phyloP scores from a whole-genome alignment of 352 stramenopile species.

The Pythium dissimile region DNA sequence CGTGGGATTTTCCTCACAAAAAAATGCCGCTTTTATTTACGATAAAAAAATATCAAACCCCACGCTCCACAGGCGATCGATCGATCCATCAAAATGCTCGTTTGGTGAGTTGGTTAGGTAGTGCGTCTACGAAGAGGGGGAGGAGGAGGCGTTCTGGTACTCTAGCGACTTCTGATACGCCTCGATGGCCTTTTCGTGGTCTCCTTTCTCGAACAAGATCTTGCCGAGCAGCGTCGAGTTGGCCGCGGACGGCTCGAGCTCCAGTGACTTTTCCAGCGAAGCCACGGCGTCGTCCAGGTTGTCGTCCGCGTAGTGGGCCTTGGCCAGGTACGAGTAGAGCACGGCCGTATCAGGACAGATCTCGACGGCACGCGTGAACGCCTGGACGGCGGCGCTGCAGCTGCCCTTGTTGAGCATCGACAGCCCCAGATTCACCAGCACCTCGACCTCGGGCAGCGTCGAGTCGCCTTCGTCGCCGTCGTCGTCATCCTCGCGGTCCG shows the following conservation, averaged over 20 bases:
- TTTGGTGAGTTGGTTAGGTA: no score
- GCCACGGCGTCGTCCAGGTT: slow-evolving; percentile 74
- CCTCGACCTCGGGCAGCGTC: slow-evolving; percentile 72
- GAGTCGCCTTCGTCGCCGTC: slow-evolving; percentile 66
- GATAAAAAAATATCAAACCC: no score
- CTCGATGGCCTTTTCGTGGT: slow-evolving; percentile 83
- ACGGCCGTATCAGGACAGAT: slow-evolving; percentile 69
- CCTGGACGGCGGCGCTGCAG: slow-evolving; percentile 68
- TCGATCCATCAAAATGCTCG: not conserved
- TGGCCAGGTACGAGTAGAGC: slow-evolving; percentile 76
- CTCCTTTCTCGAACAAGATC: slow-evolving; percentile 85
- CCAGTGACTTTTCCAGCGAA: slow-evolving; percentile 59
- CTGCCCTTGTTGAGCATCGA: slow-evolving; percentile 84
- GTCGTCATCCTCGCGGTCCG: slow-evolving; percentile 25
- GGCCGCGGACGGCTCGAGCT: slow-evolving; percentile 71
- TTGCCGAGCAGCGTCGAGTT: slow-evolving; percentile 85
- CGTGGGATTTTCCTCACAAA: no score
- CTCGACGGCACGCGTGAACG: slow-evolving; percentile 80
- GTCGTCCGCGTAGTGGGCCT: slow-evolving; percentile 81
- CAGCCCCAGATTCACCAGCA: slow-evolving; percentile 74
- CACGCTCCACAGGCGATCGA: no score
- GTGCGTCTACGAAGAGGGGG: no score
- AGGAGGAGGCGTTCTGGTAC: slow-evolving; percentile 16
- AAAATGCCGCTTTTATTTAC: no score
- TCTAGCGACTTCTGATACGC: slow-evolving; percentile 83